Percentiles rank a stretch among this genome's conserved stretches.
Evolutionary conservation across 2,329 filamentous ascomycete genomes (phyloP).

Genomic region (Penicillium frequentans): DNA sequence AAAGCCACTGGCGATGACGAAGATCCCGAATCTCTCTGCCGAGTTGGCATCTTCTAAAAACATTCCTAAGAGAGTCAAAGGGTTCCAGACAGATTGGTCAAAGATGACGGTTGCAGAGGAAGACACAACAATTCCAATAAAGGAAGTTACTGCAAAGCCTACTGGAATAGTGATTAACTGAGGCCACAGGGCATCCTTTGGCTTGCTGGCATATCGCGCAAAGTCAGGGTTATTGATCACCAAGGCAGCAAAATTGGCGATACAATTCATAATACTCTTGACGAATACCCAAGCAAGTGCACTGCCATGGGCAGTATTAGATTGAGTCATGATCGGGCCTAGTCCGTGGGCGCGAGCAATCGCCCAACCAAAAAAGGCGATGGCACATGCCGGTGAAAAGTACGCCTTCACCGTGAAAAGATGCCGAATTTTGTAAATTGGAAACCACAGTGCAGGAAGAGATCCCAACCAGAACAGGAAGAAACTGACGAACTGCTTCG

Average conservation of each 20-base stretch:
- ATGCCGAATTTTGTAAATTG: constrained; percentile 32
- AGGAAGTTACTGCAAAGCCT: constrained; percentile 12
- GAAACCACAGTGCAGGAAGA: constrained; percentile 38
- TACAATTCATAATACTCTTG: constrained; percentile 13
- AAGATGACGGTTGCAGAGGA: constrained; percentile 12
- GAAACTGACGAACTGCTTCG: constrained; percentile 40
- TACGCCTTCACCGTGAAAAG: constrained; percentile 32
- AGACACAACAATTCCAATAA: constrained; percentile 15
- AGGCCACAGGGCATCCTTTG: constrained; percentile 10
- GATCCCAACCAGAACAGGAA: constrained; percentile 42
- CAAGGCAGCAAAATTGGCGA: constrained; percentile 16
- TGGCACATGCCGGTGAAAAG: constrained; percentile 43
- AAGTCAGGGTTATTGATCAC: constrained; percentile 22
- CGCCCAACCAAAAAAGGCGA: constrained; percentile 58
- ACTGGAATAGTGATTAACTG: constrained; percentile 11
- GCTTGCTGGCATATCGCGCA: constrained; percentile 14
- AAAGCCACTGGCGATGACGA: constrained; percentile 67
- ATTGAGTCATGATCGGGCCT: constrained; percentile 46
- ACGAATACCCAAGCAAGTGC: constrained; percentile 46
- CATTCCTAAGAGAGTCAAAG: constrained; percentile 10
- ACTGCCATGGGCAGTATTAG: constrained; percentile 45
- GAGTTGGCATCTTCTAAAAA: constrained; percentile 11
- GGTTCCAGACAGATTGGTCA: constrained; percentile 10
- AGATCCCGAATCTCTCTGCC: constrained; percentile 61
- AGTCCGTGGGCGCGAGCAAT: constrained; percentile 57